phyloP scores from a whole-genome alignment of 164 flowering plant species.

The Dillenia suffruticosa region DNA sequence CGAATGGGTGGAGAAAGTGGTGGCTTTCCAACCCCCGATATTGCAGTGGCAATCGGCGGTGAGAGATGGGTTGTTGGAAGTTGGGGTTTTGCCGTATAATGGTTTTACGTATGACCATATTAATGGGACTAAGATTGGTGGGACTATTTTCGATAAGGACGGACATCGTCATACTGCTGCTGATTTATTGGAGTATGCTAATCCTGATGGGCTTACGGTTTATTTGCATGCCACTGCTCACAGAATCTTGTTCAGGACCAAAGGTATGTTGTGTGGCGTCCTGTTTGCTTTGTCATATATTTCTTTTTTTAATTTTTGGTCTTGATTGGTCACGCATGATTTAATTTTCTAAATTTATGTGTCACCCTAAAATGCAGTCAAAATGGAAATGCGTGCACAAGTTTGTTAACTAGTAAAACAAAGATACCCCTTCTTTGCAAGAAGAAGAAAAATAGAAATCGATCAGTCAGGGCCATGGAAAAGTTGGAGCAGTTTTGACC shows the following conservation, averaged over 20 bases:
- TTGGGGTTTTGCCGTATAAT: slow-evolving; percentile 45
- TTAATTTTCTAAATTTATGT: no score
- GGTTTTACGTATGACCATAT: slow-evolving; percentile 62
- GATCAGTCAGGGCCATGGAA: no score
- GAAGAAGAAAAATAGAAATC: no score
- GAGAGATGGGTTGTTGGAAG: slow-evolving; percentile 43
- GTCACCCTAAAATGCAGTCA: no score
- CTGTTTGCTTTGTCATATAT: no score
- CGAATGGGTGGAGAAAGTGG: slow-evolving; percentile 47
- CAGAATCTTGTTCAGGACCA: slow-evolving; percentile 28
- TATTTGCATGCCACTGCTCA: slow-evolving; percentile 49
- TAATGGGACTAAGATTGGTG: slow-evolving; percentile 58
- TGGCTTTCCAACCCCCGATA: slow-evolving; percentile 55
- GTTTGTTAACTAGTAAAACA: no score
- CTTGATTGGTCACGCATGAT: no score
- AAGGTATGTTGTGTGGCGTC: slow-evolving; percentile 20
- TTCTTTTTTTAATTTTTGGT: no score
- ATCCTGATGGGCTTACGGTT: slow-evolving; percentile 33
- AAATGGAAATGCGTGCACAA: no score
- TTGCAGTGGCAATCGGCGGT: slow-evolving; percentile 57
- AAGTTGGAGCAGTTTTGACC: no score
- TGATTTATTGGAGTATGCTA: slow-evolving; percentile 42
- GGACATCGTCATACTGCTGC: slow-evolving; percentile 58
- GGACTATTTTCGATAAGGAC: slow-evolving; percentile 42
- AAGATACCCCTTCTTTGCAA: no score